These are phyloP conservation scores for Diplodia corticola DNA, from an alignment of 2,329 filamentous ascomycete species.

Conservation along the genomic window DNA sequence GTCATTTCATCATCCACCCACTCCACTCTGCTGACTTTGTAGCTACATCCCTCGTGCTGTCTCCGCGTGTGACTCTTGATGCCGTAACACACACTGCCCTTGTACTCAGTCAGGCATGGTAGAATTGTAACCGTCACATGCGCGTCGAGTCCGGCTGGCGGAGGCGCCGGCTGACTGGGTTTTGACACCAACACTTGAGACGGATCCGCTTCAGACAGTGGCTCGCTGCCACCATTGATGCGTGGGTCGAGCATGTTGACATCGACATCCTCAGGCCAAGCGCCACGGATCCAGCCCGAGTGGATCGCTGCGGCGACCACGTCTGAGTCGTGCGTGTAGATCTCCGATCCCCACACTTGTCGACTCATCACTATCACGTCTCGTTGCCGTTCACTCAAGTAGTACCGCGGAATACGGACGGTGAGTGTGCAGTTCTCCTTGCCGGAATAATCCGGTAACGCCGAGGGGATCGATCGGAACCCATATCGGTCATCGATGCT, in stretches of 20 bases:
- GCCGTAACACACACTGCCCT: constrained; percentile 72
- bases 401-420: constrained; percentile 78
- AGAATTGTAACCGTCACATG: constrained; percentile 86
- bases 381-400: constrained; percentile 67
- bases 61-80: constrained; percentile 78
- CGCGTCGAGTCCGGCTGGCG: constrained; percentile 71
- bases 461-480: constrained; percentile 63
- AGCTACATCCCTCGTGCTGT: constrained; percentile 84
- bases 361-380: constrained; percentile 81
- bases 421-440: constrained; percentile 85
- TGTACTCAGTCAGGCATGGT: constrained; percentile 75
- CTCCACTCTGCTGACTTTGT: constrained; percentile 75
- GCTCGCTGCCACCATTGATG: constrained; percentile 46
- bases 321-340: constrained; percentile 96
- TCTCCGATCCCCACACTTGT: constrained; percentile 87
- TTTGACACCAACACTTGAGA: constrained; percentile 43
- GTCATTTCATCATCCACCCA: constrained; percentile 76
- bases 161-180: constrained; percentile 57
- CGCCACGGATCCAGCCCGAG: constrained; percentile 85
- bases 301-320: constrained; percentile 91
- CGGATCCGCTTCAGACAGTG: constrained; percentile 42
- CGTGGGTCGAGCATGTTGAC: constrained; percentile 62
- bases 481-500: constrained; percentile 55
- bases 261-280: constrained; percentile 80
- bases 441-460: constrained; percentile 72